Evolutionary conservation across 2,329 filamentous ascomycete genomes (phyloP).

Genomic region (Verticillium dahliae): DNA sequence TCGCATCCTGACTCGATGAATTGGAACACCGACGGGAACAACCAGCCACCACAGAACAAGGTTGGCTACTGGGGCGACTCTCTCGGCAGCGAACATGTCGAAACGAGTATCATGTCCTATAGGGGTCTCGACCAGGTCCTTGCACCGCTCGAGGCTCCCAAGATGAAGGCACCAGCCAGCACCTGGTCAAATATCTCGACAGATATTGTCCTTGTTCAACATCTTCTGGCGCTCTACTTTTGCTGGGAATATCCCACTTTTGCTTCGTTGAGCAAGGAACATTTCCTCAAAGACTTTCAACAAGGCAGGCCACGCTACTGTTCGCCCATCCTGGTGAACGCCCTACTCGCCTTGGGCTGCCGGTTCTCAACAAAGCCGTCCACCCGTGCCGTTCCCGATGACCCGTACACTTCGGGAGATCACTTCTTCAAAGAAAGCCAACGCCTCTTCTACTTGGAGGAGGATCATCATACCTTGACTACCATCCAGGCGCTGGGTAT

Average conservation of each 20-base stretch:
- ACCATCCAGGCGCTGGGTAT: constrained; percentile 70
- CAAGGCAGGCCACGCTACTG: constrained; percentile 58
- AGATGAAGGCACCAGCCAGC: constrained; percentile 32
- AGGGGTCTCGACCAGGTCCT: constrained; percentile 41
- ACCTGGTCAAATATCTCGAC: constrained; percentile 57
- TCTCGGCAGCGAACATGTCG: constrained; percentile 24
- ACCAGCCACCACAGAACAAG: constrained; percentile 33
- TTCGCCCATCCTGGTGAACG: constrained; percentile 60
- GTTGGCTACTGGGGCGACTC: constrained; percentile 45
- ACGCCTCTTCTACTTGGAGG: constrained; percentile 51
- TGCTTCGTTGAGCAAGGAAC: constrained; percentile 64
- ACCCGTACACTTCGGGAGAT: constrained; percentile 61
- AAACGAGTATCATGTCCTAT: constrained; percentile 25
- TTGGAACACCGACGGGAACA: constrained; percentile 32
- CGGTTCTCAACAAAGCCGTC: constrained; percentile 60
- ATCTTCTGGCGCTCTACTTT: constrained; percentile 62
- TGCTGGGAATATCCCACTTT: constrained; percentile 74
- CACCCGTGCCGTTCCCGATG: constrained; percentile 54
- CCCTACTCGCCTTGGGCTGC: constrained; percentile 59
- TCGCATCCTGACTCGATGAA: constrained; percentile 35
- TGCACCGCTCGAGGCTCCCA: constrained; percentile 35
- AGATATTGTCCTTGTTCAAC: constrained; percentile 53
- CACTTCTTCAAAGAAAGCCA: constrained; percentile 68
- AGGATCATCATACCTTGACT: constrained; percentile 56
- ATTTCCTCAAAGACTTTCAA: constrained; percentile 61